Conservation (phyloP, 1,284 basidiomycete genomes). For the Irpex sp. region DNA sequence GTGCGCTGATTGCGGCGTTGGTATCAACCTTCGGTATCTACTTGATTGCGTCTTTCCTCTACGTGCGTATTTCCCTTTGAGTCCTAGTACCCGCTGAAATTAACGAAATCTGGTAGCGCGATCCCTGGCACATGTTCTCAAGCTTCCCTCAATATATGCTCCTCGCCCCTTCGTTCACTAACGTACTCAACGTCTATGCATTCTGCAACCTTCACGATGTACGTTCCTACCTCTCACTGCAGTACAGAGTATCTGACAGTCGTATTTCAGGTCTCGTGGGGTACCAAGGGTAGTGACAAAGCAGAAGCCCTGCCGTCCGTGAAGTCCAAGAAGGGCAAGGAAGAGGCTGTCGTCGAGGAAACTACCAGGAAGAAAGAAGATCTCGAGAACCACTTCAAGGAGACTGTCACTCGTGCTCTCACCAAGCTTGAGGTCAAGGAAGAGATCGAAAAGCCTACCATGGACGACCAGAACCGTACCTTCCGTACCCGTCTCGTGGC, state of each 20-base stretch:
- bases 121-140: conserved; percentile 99
- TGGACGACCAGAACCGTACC: conserved; percentile 91
- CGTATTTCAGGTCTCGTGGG: conserved; percentile 72
- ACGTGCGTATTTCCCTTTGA: conserved; percentile 52
- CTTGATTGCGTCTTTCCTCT: conserved; percentile 83
- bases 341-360: conserved; percentile 82
- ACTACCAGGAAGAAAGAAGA: conserved; percentile 80
- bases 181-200: conserved; percentile 93
- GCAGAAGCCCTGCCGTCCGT: conserved; percentile 92
- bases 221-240: conserved; percentile 18
- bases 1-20: conserved; percentile 84
- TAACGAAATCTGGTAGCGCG: conserved; percentile 49
- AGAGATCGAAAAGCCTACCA: conserved; percentile 74
- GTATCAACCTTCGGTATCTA: conserved; percentile 89
- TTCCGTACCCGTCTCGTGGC: conserved; percentile 90
- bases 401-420: conserved; percentile 90
- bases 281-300: conserved; percentile 96
- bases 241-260: conserved; percentile 9
- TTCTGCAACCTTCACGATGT: conserved; percentile 96
- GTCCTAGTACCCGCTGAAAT: not conserved
- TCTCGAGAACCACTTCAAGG: conserved; percentile 91
- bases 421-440: conserved; percentile 76
- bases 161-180: conserved; percentile 89
- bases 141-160: conserved; percentile 92
- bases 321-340: conserved; percentile 78